Evolutionary conservation across 164 flowering plant genomes (phyloP).

Genomic region (Chimonanthus salicifolius): DNA sequence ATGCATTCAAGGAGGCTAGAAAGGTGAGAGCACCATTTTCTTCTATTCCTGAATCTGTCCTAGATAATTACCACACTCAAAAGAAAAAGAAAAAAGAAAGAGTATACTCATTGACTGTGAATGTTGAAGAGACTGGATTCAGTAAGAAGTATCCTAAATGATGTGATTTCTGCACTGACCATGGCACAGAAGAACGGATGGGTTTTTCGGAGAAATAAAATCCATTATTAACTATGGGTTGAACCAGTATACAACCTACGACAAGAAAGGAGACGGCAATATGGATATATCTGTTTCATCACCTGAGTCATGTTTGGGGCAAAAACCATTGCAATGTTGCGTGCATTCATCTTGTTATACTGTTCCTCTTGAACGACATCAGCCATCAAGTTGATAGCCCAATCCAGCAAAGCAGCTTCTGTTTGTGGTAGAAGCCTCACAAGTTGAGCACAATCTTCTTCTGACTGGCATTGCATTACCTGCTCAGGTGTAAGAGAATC

Average conservation of each 20-base stretch:
- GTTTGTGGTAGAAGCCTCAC: constrained; percentile 61
- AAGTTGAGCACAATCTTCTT: constrained; percentile 63
- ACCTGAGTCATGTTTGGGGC: constrained; percentile 83
- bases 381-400: constrained; percentile 90
- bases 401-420: constrained; percentile 70
- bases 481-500: constrained; percentile 72
- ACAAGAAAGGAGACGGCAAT: background rate
- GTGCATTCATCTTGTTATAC: constrained; percentile 80
- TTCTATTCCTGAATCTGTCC: constrained; percentile 36
- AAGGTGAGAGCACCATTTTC: constrained; percentile 16
- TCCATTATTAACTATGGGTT: background rate
- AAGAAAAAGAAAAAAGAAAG: no score
- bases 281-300: background rate
- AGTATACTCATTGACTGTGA: no score
- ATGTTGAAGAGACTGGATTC: no score
- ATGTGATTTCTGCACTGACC: background rate
- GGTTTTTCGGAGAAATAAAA: background rate
- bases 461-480: constrained; percentile 69
- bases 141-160: background rate
- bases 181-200: background rate
- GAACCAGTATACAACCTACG: background rate
- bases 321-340: constrained; percentile 76
- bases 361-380: constrained; percentile 71
- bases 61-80: no score
- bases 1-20: constrained; percentile 53